Percentiles rank a stretch among this genome's conserved stretches.
Evolutionary conservation across 305 asterid genomes (phyloP).

Genomic region (Solanum chacoense): DNA sequence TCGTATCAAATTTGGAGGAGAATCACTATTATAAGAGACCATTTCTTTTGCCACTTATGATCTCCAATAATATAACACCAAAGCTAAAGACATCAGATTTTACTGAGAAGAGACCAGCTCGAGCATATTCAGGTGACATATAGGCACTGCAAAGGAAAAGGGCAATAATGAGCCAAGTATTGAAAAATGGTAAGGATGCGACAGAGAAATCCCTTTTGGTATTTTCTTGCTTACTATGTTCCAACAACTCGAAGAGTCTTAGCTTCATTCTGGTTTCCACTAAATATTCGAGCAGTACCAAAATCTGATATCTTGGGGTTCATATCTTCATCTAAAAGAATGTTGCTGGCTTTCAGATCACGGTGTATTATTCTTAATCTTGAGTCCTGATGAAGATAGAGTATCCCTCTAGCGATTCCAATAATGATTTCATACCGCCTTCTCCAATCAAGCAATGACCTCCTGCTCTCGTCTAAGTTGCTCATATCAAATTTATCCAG

Average conservation of each 20-base stretch:
- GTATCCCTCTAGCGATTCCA: conserved; percentile 25
- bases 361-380: conserved; percentile 25
- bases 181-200: neutral
- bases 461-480: neutral
- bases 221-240: conserved; percentile 16
- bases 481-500: neutral
- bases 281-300: conserved; percentile 17
- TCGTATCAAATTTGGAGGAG: conserved; percentile 1
- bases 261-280: conserved; percentile 9
- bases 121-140: conserved; percentile 19
- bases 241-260: conserved; percentile 16
- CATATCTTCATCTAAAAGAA: conserved; percentile 18
- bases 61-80: conserved; percentile 9
- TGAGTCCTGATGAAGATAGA: conserved; percentile 31
- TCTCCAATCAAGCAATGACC: conserved; percentile 13
- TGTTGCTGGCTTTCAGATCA: conserved; percentile 25
- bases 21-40: neutral
- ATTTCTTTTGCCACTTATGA: conserved; percentile 9
- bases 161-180: neutral
- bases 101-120: conserved; percentile 9
- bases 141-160: conserved; percentile 1
- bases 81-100: conserved; percentile 18
- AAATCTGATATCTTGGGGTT: conserved; percentile 27
- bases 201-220: neutral
- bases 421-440: conserved; percentile 15